A percentile compares a stretch with the other conserved stretches of the same genome.
These are phyloP conservation scores for Cladochytrium replicatum DNA, from an alignment of 192 early-diverging fungal genomes.

Conservation along the genomic window DNA sequence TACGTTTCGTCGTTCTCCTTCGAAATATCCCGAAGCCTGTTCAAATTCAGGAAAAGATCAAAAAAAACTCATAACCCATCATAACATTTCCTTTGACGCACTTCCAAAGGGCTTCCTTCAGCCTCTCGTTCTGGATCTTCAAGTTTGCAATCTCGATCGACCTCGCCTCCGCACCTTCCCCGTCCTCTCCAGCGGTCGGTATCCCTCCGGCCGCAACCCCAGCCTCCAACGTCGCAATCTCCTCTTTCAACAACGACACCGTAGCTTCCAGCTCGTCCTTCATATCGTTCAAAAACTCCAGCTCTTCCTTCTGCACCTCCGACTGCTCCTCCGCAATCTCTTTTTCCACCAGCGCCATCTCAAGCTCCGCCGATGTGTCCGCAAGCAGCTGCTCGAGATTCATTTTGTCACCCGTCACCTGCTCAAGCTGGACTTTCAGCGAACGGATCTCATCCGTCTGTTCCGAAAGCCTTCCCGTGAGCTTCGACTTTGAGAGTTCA, in stretches of 20 bases:
- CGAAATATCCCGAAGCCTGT: conserved; percentile 68
- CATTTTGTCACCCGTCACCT: conserved; percentile 47
- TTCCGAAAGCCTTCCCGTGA: conserved; percentile 51
- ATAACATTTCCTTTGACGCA: too few species aligned
- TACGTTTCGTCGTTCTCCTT: conserved; percentile 61
- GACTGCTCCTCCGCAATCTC: conserved; percentile 85
- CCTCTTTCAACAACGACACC: conserved; percentile 56
- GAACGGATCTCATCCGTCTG: conserved; percentile 66
- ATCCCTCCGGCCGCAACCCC: too few species aligned
- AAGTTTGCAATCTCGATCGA: conserved; percentile 56
- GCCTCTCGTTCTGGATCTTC: conserved; percentile 72
- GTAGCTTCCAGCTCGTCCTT: conserved; percentile 66
- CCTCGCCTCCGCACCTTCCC: too few species aligned
- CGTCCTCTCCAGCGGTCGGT: too few species aligned
- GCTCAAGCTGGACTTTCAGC: conserved; percentile 45
- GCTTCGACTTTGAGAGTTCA: not conserved
- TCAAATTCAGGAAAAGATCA: too few species aligned
- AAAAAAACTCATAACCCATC: conserved; percentile 31
- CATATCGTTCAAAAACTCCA: conserved; percentile 61
- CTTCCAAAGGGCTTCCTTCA: conserved; percentile 89
- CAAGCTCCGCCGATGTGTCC: conserved; percentile 68
- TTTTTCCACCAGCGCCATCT: conserved; percentile 80
- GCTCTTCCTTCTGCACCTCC: conserved; percentile 66
- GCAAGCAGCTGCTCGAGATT: conserved; percentile 51
- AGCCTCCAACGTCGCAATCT: conserved; percentile 38